A percentile compares a stretch with the other conserved stretches of the same genome.
phyloP scores from a whole-genome alignment of 371 early-diverging fungal genomes.

The Amoeboaphelidium protococcarum region DNA sequence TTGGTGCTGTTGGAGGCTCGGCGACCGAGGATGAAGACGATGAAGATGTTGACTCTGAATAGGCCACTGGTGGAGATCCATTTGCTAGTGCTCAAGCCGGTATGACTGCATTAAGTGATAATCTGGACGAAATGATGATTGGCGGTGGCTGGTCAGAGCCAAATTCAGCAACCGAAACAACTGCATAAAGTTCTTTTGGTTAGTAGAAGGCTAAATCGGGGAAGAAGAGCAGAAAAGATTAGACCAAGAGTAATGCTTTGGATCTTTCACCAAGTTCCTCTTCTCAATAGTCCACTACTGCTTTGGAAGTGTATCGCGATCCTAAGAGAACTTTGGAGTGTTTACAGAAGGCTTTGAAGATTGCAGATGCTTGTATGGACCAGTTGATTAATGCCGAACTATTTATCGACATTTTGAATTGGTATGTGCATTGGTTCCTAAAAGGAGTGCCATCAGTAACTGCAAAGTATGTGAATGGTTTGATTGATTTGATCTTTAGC shows the following conservation, averaged over 20 bases:
- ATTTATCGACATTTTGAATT: conserved; percentile 68
- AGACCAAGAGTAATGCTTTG: too few relatives aligned
- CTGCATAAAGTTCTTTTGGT: too few relatives aligned
- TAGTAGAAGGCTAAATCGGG: conserved; percentile 6
- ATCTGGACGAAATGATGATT: too few relatives aligned
- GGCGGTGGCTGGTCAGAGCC: too few relatives aligned
- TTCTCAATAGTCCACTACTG: too few relatives aligned
- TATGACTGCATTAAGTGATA: too few relatives aligned
- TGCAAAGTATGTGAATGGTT: conserved; percentile 52
- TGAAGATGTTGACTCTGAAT: conserved; percentile 1
- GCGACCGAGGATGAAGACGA: conserved; percentile 12
- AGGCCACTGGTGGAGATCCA: conserved; percentile 13
- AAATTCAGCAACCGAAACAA: too few relatives aligned
- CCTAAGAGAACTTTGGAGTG: conserved; percentile 52
- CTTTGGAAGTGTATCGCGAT: conserved; percentile 27
- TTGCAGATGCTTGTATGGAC: conserved; percentile 72
- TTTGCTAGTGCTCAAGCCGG: too few relatives aligned
- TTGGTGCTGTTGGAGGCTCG: conserved; percentile 1
- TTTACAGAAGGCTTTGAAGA: conserved; percentile 60
- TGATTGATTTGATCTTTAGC: conserved; percentile 51
- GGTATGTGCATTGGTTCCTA: conserved; percentile 63
- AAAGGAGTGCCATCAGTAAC: conserved; percentile 54
- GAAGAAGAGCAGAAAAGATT: conserved; percentile 6
- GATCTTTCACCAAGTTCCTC: too few relatives aligned
- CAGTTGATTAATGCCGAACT: conserved; percentile 45